phyloP scores from a whole-genome alignment of 306 rosid genomes.

The Delonix regia region DNA sequence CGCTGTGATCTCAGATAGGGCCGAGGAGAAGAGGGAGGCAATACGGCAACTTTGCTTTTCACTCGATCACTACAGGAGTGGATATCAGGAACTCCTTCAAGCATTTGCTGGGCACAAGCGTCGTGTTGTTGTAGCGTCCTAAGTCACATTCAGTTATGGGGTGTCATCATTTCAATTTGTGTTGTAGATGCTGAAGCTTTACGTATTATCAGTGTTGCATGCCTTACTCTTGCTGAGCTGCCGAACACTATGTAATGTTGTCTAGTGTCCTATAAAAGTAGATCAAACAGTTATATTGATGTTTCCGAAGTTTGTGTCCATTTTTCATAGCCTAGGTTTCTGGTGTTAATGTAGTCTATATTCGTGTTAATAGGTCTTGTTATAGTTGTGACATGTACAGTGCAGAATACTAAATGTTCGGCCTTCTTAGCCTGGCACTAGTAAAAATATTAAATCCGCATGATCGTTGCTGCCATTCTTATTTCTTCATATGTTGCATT shows the following conservation, averaged over 20 bases:
- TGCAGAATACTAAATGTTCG: not conserved
- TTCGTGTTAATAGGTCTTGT: not conserved
- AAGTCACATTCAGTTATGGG: not conserved
- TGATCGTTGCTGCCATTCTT: too few relatives aligned
- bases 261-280: constrained; percentile 6
- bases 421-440: too few relatives aligned
- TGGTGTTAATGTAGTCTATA: not conserved
- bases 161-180: constrained; percentile 20
- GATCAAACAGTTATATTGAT: constrained; percentile 17
- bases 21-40: constrained; percentile 85
- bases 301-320: constrained; percentile 12
- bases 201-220: constrained; percentile 18
- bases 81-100: constrained; percentile 71
- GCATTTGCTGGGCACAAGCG: constrained; percentile 54
- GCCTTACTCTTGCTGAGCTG: not conserved
- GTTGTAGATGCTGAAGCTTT: constrained; percentile 26
- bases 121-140: constrained; percentile 50
- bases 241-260: constrained; percentile 1
- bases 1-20: constrained; percentile 54
- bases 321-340: not conserved
- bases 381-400: not conserved
- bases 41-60: constrained; percentile 82
- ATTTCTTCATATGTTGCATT: too few relatives aligned
- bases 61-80: constrained; percentile 70
- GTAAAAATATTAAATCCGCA: too few relatives aligned